phyloP scores from a whole-genome alignment of 345 rosid genomes.

The Lepidium didymum region DNA sequence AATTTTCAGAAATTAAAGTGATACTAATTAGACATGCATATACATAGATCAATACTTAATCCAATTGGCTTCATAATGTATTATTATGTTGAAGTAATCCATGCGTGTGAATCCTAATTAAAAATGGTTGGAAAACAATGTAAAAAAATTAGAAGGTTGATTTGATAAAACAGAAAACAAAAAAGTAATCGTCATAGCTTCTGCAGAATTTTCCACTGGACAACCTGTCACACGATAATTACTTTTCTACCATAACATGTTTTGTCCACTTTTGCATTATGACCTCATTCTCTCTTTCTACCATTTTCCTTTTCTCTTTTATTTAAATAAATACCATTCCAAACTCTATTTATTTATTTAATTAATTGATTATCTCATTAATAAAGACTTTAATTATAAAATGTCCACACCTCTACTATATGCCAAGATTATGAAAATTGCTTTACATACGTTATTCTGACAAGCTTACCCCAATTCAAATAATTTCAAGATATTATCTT shows the following conservation, averaged over 20 bases:
- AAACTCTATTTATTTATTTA: not conserved
- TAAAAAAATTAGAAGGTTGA: not conserved
- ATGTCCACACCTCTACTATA: not conserved
- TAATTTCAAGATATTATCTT: not conserved
- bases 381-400: not conserved
- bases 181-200: conserved; percentile 30
- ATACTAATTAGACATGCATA: not conserved
- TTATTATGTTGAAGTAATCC: not conserved
- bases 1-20: too few relatives aligned
- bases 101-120: conserved; percentile 26
- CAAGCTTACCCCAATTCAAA: not conserved
- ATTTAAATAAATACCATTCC: conserved; percentile 19
- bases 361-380: too few relatives aligned
- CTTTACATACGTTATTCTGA: conserved; percentile 7
- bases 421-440: not conserved
- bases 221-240: conserved; percentile 33
- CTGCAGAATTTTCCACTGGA: conserved; percentile 27
- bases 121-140: not conserved
- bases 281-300: conserved; percentile 29
- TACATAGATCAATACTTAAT: not conserved
- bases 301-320: conserved; percentile 8
- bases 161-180: not conserved
- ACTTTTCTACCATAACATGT: conserved; percentile 34
- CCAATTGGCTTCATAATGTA: not conserved
- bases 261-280: conserved; percentile 34